Percentiles rank a stretch among this genome's conserved stretches.
These are phyloP conservation scores for Cercospora sesami DNA, from an alignment of 2,329 filamentous ascomycete species.

Conservation along the genomic window DNA sequence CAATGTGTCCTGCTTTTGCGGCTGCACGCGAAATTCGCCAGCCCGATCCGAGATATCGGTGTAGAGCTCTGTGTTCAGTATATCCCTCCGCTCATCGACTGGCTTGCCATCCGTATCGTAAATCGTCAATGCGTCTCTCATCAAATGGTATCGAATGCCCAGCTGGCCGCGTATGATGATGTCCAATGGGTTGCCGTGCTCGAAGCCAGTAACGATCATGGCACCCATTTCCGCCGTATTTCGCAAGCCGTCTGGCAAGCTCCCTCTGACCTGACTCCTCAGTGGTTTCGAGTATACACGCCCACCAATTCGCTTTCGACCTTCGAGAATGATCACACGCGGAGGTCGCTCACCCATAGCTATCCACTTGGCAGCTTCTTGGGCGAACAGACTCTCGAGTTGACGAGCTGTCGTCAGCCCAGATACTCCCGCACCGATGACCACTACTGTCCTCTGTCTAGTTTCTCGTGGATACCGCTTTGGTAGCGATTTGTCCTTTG, in stretches of 20 bases:
- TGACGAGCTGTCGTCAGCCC: conserved; percentile 91
- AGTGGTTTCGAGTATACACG: conserved; percentile 84
- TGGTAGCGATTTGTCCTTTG: conserved; percentile 36
- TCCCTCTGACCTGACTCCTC: conserved; percentile 58
- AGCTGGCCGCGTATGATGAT: conserved; percentile 88
- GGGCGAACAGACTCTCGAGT: conserved; percentile 78
- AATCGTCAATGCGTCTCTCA: conserved; percentile 78
- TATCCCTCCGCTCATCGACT: conserved; percentile 76
- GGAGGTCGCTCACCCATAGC: conserved; percentile 68
- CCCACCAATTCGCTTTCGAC: conserved; percentile 81
- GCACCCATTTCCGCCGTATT: conserved; percentile 95
- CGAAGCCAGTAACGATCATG: conserved; percentile 97
- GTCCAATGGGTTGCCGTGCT: conserved; percentile 91
- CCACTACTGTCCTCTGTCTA: conserved; percentile 71
- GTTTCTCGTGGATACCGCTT: conserved; percentile 42
- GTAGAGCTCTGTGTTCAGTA: conserved; percentile 84
- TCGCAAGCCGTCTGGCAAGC: conserved; percentile 55
- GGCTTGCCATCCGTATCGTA: conserved; percentile 80
- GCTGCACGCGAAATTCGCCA: conserved; percentile 83
- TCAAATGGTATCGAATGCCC: conserved; percentile 77
- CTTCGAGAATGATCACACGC: conserved; percentile 79
- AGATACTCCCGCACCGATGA: conserved; percentile 92
- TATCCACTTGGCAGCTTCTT: conserved; percentile 69
- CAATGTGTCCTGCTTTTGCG: conserved; percentile 67
- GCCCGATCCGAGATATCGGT: conserved; percentile 93